Base-by-base conservation (phyloP, 148 eudicot genomes). In the Talinum fruticosum region DNA sequence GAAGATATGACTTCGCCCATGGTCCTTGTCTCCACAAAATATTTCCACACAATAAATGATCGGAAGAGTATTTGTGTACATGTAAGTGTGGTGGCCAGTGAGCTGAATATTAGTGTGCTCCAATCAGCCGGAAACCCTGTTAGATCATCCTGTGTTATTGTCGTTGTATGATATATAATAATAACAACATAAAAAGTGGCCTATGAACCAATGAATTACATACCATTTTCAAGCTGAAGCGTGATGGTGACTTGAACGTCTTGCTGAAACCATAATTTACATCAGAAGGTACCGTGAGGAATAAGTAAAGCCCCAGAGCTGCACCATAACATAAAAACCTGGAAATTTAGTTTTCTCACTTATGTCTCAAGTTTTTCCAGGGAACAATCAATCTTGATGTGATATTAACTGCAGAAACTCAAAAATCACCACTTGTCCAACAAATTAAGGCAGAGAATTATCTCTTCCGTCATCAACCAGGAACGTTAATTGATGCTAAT, bases 271-370 rank as follows among this genome's bases (percentile, higher is more conserved):
- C 34, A 38, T 29, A 4, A 59, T 24, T 59, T 6, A n/a, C 10
- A 66, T 86, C 85, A 90, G 76, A 49, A 84, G 79, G 81, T 89
- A 90, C 14, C 83, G 89, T 14, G 98, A 92, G 36, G 88, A 83
- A 85, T 94, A 94, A 64, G 87, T 75, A 82, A 92, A 94, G 61
- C 98, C 97, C 98, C 98, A 92, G 37, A 94, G 87, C 98, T 94
- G 94, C 91, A 62, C 66, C 66, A 62, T 2, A 62, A 28, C 16
- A 28, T 62, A 28, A 28, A 51, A 24, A 6, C 26, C 26, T 2
- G 30, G 26, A 61, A 61, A 24, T 54, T 19, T 3, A 16, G 23
- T 6, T 51, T 15, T 37, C 14, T 3, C 47, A 41, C 5, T 51
- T 23, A 15, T 51, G 23, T 51, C 6, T 1, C 1, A 51, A 16